Conservation (phyloP, 768 basidiomycete genomes). For the Tremella yokohamensis region DNA sequence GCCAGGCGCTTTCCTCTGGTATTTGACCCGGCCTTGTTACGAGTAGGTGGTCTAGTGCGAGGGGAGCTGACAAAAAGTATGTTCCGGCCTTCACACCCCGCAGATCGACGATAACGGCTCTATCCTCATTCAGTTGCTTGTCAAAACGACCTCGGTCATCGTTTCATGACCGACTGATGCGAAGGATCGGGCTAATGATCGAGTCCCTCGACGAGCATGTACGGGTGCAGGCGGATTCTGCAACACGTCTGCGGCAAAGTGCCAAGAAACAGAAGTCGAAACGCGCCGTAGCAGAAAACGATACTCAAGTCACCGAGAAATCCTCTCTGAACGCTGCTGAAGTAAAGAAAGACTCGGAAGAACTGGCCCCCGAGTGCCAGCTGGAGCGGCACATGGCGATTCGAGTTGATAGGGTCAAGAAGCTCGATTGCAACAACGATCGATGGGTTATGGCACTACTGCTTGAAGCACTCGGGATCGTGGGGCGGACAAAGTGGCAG, state of each 20-base stretch:
- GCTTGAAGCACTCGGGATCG: slow-evolving; percentile 18
- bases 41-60: slow-evolving; percentile 10
- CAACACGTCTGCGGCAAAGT: background rate
- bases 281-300: too few relatives aligned
- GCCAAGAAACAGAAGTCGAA: slow-evolving; percentile 4
- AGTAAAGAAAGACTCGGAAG: background rate
- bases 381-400: too few relatives aligned
- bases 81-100: background rate
- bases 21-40: slow-evolving; percentile 23
- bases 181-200: background rate
- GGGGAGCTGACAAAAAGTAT: background rate
- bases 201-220: background rate
- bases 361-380: too few relatives aligned
- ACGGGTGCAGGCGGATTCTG: background rate
- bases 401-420: too few relatives aligned
- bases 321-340: too few relatives aligned
- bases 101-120: background rate
- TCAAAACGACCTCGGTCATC: background rate
- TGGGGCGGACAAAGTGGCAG: slow-evolving; percentile 23
- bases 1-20: slow-evolving; percentile 37
- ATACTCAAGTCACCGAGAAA: too few relatives aligned
- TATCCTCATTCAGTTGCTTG: background rate
- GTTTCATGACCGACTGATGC: background rate
- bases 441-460: slow-evolving; percentile 13
- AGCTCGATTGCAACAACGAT: too few relatives aligned